A percentile compares a stretch with the other conserved stretches of the same genome.
These are phyloP conservation scores for Heterotrichella gracilis DNA, from an alignment of 352 stramenopile genomes.

Conservation along the genomic window DNA sequence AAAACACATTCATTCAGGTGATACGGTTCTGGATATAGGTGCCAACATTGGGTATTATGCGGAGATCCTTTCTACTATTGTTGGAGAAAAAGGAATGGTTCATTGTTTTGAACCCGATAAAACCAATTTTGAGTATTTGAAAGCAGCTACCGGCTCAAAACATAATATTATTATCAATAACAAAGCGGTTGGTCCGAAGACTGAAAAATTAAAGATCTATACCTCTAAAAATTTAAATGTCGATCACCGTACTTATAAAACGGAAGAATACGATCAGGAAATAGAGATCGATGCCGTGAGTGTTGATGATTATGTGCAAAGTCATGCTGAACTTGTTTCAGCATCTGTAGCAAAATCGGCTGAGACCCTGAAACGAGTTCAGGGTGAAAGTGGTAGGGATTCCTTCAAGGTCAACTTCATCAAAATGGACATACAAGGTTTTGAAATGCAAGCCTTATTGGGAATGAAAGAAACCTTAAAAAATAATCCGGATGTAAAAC, in stretches of 20 bases:
- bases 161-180: slow-evolving; percentile 2
- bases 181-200: background rate
- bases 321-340: too few relatives aligned
- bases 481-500: background rate
- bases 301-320: slow-evolving; percentile 5
- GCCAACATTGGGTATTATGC: background rate
- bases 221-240: slow-evolving; percentile 7
- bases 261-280: background rate
- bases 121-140: background rate
- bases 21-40: background rate
- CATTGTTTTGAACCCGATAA: slow-evolving; percentile 1
- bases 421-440: slow-evolving; percentile 12
- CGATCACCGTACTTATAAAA: background rate
- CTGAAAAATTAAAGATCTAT: background rate
- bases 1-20: background rate
- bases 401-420: slow-evolving; percentile 8
- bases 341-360: too few relatives aligned
- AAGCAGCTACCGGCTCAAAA: background rate
- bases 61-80: background rate
- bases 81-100: background rate
- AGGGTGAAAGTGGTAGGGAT: too few relatives aligned
- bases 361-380: too few relatives aligned
- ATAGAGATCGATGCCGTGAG: background rate
- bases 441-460: slow-evolving; percentile 2
- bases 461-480: slow-evolving; percentile 10